These are phyloP conservation scores for Fomitopsis pulvina DNA, from an alignment of 768 basidiomycete genomes.

Conservation along the genomic window DNA sequence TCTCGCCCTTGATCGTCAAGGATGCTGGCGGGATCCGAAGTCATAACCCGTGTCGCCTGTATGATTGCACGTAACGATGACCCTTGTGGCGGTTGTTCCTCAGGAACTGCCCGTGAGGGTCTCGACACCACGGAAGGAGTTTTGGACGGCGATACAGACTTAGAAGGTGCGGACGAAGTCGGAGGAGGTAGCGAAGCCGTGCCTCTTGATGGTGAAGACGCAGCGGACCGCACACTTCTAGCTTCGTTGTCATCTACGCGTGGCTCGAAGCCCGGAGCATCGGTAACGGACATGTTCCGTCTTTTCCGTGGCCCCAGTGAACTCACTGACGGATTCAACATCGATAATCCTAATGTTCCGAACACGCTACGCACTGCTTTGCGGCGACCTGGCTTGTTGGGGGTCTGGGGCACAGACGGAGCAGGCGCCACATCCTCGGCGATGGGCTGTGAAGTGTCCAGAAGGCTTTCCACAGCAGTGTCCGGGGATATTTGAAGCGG, in stretches of 20 bases:
- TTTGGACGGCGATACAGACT: slow-evolving; percentile 14
- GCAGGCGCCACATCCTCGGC: slow-evolving; percentile 8
- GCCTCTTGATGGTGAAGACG: slow-evolving; percentile 7
- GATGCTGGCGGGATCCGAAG: slow-evolving; percentile 66
- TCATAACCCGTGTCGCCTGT: slow-evolving; percentile 86
- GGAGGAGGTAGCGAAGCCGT: slow-evolving; percentile 7
- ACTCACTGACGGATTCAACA: slow-evolving; percentile 44
- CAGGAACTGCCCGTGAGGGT: not conserved
- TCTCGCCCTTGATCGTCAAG: slow-evolving; percentile 66
- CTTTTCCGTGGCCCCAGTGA: slow-evolving; percentile 12
- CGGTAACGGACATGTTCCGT: slow-evolving; percentile 18
- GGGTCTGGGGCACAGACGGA: slow-evolving; percentile 9
- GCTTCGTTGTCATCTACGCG: not conserved
- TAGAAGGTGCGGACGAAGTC: slow-evolving; percentile 3
- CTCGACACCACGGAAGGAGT: slow-evolving; percentile 1
- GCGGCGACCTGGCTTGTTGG: slow-evolving; percentile 11
- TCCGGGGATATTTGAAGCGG: not conserved
- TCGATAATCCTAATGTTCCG: slow-evolving; percentile 63
- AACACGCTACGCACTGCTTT: slow-evolving; percentile 58
- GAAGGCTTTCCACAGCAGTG: slow-evolving; percentile 1
- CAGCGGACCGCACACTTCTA: slow-evolving; percentile 4
- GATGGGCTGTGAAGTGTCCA: not conserved
- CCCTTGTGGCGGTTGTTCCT: slow-evolving; percentile 43
- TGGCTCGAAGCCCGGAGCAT: slow-evolving; percentile 6
- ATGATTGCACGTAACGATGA: slow-evolving; percentile 68